phyloP scores from a whole-genome alignment of 345 rosid genomes.

The Barbarea vulgaris region DNA sequence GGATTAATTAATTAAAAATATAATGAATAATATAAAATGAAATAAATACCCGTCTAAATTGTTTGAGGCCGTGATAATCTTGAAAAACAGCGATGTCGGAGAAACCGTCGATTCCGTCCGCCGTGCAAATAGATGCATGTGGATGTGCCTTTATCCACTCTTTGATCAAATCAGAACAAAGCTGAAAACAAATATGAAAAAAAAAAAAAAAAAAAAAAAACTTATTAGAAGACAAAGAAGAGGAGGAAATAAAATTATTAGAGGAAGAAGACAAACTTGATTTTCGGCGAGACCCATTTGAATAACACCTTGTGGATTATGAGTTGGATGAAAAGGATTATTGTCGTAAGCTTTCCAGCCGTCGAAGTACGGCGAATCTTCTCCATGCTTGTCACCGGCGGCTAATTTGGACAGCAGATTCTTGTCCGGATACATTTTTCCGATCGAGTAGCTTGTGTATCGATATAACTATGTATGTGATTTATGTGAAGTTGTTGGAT shows the following conservation, averaged over 20 bases:
- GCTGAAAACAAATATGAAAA: conserved; percentile 45
- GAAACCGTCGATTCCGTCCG: conserved; percentile 58
- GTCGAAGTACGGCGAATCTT: conserved; percentile 71
- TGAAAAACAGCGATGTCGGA: conserved; percentile 71
- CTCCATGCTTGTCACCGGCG: conserved; percentile 62
- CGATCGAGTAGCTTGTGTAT: background rate
- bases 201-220: background rate
- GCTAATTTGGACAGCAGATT: conserved; percentile 60
- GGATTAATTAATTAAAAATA: background rate
- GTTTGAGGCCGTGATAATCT: conserved; percentile 76
- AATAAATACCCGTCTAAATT: conserved; percentile 60
- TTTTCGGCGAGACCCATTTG: conserved; percentile 92
- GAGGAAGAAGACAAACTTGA: conserved; percentile 51
- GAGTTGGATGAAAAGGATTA: conserved; percentile 58
- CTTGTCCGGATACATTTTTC: background rate
- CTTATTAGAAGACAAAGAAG: background rate
- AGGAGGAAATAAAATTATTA: background rate
- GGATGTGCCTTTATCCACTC: conserved; percentile 71
- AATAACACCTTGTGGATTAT: conserved; percentile 68
- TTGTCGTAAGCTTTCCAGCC: conserved; percentile 87
- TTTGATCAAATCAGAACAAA: conserved; percentile 57
- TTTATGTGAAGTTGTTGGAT: conserved; percentile 4
- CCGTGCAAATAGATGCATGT: conserved; percentile 72
- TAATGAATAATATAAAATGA: background rate
- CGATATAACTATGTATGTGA: background rate